phyloP scores from a whole-genome alignment of 768 basidiomycete genomes.

The Rhizopogon vesiculosus region DNA sequence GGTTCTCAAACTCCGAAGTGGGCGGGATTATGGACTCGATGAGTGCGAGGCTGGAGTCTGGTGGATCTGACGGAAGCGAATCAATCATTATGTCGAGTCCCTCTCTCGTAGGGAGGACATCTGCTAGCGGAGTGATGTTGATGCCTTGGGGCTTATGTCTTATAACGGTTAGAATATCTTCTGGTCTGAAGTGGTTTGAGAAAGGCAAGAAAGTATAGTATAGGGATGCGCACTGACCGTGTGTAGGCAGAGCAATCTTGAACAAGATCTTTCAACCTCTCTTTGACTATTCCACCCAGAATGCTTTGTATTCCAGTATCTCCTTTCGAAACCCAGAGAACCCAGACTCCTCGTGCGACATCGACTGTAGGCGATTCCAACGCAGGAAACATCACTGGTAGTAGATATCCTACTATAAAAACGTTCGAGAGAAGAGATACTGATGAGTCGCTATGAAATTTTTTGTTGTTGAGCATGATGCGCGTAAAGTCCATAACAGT shows the following conservation, averaged over 20 bases:
- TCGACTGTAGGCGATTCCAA: conserved; percentile 11
- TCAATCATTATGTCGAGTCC: conserved; percentile 45
- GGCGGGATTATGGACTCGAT: conserved; percentile 57
- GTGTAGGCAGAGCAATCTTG: conserved; percentile 27
- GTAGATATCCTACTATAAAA: conserved; percentile 44
- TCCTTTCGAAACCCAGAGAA: conserved; percentile 17
- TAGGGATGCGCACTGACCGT: conserved; percentile 27
- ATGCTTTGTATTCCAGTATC: conserved; percentile 16
- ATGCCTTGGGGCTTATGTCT: conserved; percentile 31
- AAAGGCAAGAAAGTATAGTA: background rate
- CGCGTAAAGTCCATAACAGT: conserved; percentile 30
- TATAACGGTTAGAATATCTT: conserved; percentile 38
- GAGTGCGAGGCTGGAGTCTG: conserved; percentile 54
- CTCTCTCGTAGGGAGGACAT: conserved; percentile 46
- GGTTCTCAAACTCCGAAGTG: conserved; percentile 15
- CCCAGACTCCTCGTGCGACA: conserved; percentile 28
- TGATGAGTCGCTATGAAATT: conserved; percentile 3
- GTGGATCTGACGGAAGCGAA: conserved; percentile 40
- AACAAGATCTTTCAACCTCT: conserved; percentile 37
- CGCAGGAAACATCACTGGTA: conserved; percentile 29
- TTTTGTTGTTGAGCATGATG: conserved; percentile 15
- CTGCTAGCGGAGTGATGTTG: conserved; percentile 35
- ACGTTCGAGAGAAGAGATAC: conserved; percentile 35
- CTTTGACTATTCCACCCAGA: conserved; percentile 34
- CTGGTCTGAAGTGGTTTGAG: conserved; percentile 31